phyloP scores from a whole-genome alignment of 2,329 filamentous ascomycete species.

The Trichoderma harzianum region DNA sequence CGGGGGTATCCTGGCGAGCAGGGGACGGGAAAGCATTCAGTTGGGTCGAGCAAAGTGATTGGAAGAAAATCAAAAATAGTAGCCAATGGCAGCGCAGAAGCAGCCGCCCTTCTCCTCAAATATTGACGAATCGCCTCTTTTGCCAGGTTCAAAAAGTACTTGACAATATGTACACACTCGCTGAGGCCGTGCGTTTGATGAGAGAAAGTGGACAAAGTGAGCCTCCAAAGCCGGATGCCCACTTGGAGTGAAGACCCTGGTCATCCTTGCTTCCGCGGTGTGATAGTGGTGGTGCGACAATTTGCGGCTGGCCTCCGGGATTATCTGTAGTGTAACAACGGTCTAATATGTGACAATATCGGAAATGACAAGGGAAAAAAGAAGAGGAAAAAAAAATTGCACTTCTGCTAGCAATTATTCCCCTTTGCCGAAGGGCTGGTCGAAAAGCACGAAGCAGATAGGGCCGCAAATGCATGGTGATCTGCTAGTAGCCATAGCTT shows the following conservation, averaged over 20 bases:
- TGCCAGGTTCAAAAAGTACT: not conserved
- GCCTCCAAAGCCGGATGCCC: slow-evolving; percentile 1
- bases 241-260: not conserved
- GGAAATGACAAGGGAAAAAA: slow-evolving; percentile 1
- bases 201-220: slow-evolving; percentile 4
- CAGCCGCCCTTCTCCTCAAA: slow-evolving; percentile 10
- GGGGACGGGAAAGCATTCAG: not conserved
- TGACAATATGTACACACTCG: not conserved
- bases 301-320: slow-evolving; percentile 15
- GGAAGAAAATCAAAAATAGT: slow-evolving; percentile 11
- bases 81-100: slow-evolving; percentile 7
- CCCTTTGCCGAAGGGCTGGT: slow-evolving; percentile 8
- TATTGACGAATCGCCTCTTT: slow-evolving; percentile 11
- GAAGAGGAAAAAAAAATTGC: not conserved
- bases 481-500: not conserved
- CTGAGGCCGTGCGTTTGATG: not conserved
- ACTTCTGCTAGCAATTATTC: not conserved
- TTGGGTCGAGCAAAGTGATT: slow-evolving; percentile 8
- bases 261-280: slow-evolving; percentile 3
- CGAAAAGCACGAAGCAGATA: not conserved
- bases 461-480: not conserved
- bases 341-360: not conserved
- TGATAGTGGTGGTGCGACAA: slow-evolving; percentile 18
- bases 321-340: not conserved
- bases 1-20: slow-evolving; percentile 11